A percentile compares a stretch with the other conserved stretches of the same genome.
Evolutionary conservation across 2,329 filamentous ascomycete species (phyloP).

Genomic region (Penicillium hesseltinei): DNA sequence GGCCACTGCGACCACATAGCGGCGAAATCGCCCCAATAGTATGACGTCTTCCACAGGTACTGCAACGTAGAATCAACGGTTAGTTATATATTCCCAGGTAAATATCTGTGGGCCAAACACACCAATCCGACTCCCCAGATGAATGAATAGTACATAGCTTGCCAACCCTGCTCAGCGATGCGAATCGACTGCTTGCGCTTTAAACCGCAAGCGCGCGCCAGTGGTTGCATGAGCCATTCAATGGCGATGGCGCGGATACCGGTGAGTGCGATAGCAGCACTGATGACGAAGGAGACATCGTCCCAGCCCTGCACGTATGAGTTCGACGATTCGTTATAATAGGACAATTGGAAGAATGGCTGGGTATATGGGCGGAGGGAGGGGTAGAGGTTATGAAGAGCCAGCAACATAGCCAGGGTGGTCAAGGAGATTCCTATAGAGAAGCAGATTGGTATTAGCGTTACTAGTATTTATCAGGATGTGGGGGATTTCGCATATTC

Average conservation of each 20-base stretch:
- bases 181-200: conserved; percentile 74
- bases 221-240: conserved; percentile 80
- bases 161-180: conserved; percentile 93
- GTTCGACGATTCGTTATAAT: conserved; percentile 68
- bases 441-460: conserved; percentile 18
- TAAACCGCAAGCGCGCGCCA: conserved; percentile 71
- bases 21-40: conserved; percentile 72
- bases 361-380: conserved; percentile 73
- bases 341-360: conserved; percentile 85
- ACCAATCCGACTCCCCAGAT: conserved; percentile 87
- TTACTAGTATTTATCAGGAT: conserved; percentile 3
- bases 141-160: conserved; percentile 75
- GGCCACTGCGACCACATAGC: conserved; percentile 87
- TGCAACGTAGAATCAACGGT: conserved; percentile 36
- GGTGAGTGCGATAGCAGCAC: conserved; percentile 81
- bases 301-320: conserved; percentile 75
- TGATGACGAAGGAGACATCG: conserved; percentile 73
- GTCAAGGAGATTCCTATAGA: conserved; percentile 75
- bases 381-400: conserved; percentile 80
- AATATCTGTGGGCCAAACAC: conserved; percentile 35
- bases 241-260: conserved; percentile 79
- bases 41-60: conserved; percentile 77
- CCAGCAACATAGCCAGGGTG: conserved; percentile 75
- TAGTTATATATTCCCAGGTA: conserved; percentile 5
- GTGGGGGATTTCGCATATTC: conserved; percentile 8